phyloP scores from a whole-genome alignment of 2,329 filamentous ascomycete genomes.

The Aspergillus novofumigatus region DNA sequence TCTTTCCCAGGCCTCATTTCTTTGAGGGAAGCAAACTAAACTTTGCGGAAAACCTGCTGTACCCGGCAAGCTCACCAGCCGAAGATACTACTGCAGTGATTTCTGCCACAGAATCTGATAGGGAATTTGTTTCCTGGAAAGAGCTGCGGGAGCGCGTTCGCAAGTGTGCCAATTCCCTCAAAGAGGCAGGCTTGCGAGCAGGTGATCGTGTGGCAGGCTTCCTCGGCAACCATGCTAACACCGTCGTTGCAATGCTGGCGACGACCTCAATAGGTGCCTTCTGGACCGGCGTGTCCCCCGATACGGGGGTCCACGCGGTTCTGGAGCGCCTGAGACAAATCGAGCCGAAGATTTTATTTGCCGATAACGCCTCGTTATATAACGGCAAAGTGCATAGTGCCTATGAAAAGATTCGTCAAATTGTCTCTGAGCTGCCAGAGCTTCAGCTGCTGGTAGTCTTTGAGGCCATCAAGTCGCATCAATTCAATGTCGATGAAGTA shows the following conservation, averaged over 20 bases:
- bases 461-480: constrained; percentile 52
- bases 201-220: constrained; percentile 67
- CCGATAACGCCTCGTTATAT: constrained; percentile 83
- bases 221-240: constrained; percentile 84
- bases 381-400: constrained; percentile 88
- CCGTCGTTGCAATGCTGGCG: constrained; percentile 82
- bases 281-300: constrained; percentile 90
- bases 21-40: constrained; percentile 77
- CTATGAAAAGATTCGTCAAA: constrained; percentile 71
- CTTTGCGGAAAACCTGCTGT: constrained; percentile 93
- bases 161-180: constrained; percentile 66
- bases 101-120: constrained; percentile 69
- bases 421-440: constrained; percentile 63
- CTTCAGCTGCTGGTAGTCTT: constrained; percentile 72
- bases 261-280: constrained; percentile 77
- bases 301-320: constrained; percentile 87
- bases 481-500: constrained; percentile 34
- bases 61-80: constrained; percentile 57
- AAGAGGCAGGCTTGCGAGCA: constrained; percentile 58
- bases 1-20: constrained; percentile 86
- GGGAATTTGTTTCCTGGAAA: constrained; percentile 69
- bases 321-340: constrained; percentile 85
- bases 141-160: constrained; percentile 74
- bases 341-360: constrained; percentile 74
- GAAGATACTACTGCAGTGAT: constrained; percentile 67